Conservation (phyloP, 345 rosid species). For the Microthlaspi erraticum region DNA sequence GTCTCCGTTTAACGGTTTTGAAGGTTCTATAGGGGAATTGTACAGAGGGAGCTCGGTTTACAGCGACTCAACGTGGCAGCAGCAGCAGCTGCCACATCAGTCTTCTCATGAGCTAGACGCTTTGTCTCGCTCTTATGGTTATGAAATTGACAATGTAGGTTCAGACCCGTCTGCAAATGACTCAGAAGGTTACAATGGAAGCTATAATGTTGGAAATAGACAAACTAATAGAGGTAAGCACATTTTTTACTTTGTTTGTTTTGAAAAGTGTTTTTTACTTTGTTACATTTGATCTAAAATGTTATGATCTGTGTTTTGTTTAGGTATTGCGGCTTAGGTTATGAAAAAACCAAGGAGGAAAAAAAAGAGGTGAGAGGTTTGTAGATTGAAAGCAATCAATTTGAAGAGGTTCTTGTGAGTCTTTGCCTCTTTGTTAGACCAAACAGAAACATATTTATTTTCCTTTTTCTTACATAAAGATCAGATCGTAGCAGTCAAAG, state of each 20-base stretch:
- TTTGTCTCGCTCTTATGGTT: conserved; percentile 61
- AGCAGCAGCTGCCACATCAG: conserved; percentile 36
- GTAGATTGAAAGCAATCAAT: conserved; percentile 35
- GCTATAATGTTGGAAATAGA: conserved; percentile 70
- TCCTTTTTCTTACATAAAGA: conserved; percentile 34
- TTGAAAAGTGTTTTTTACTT: conserved; percentile 1
- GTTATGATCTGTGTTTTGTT: conserved; percentile 21
- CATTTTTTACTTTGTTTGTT: neutral
- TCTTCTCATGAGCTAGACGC: conserved; percentile 62
- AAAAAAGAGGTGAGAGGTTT: conserved; percentile 16
- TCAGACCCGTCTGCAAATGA: conserved; percentile 63
- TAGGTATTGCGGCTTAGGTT: conserved; percentile 45
- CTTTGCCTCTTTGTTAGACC: conserved; percentile 20
- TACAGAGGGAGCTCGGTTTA: conserved; percentile 67
- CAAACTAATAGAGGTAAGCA: conserved; percentile 81
- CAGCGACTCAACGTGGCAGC: conserved; percentile 77
- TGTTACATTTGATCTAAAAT: neutral
- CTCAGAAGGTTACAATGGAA: conserved; percentile 74
- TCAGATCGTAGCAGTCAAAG: conserved; percentile 38
- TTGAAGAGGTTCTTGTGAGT: conserved; percentile 33
- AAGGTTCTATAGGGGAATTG: conserved; percentile 66
- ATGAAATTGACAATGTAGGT: conserved; percentile 64
- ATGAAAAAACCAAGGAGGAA: conserved; percentile 25
- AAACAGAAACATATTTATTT: neutral
- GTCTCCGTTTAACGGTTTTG: conserved; percentile 60